Evolutionary conservation across 1,139 yeast species (phyloP), one percentile per base, ranked within the genome.

Genomic region (Hyphopichia fennica): DNA sequence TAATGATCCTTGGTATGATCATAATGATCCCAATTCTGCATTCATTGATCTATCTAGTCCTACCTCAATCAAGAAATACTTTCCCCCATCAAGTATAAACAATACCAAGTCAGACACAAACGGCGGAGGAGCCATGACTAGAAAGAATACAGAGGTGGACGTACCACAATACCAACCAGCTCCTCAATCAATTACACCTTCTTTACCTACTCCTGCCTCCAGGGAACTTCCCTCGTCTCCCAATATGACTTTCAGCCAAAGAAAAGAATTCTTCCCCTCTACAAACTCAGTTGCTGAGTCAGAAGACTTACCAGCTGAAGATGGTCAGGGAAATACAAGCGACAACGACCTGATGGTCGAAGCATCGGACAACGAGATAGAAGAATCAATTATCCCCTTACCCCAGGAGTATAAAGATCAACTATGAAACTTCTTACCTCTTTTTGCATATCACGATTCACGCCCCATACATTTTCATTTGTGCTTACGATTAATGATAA

Each of bases 211-310:
- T 19, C 19, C 23, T 4, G 13, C 18, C 4, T 5, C 19, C 17
- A 4, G 10, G 17, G 6, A 30, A 5, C 14, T 45, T 14, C 58
- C 60, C 5, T 54, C 60, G 4, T 56, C 60, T 3, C 60, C 60
- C 8, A 46, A 47, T 22, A 29, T 51, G 25, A 45, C 48, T 2
- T 44, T 22, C 11, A 49, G 49, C 19, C 54, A 50, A 25, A 36
- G 37, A n/a, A 23, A 25, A n/a, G 18, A 38, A 7, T 37, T 40
- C 18, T 30, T 42, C 15, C 41, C 40, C 7, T 33, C 25, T n/a
- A n/a, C n/a, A n/a, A n/a, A n/a, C n/a, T n/a, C n/a, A n/a, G n/a
- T n/a, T n/a, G n/a, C n/a, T n/a, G n/a, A n/a, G n/a, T n/a, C n/a
- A n/a, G n/a, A n/a, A n/a, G n/a, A n/a, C n/a, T n/a, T n/a, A n/a